Evolutionary conservation across 805 yeast species (phyloP), one percentile per base, ranked within the genome.

Genomic region (Candida cerambycidarum): DNA sequence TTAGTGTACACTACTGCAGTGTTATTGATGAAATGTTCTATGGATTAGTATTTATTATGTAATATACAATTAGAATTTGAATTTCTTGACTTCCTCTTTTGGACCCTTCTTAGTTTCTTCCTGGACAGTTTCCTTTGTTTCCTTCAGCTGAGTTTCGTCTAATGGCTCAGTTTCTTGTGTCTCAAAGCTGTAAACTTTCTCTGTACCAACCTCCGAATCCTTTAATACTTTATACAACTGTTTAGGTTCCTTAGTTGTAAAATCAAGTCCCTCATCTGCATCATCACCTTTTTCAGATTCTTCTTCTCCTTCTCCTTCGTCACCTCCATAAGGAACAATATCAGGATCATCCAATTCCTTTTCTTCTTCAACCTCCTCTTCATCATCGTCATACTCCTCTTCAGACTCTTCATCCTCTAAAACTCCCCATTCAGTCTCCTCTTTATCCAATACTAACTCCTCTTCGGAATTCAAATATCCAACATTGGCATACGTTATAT

Each of bases 341-440:
- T 75, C 86, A 33, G 72, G 78, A 47, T 75, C 70, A 44, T 67
- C 65, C 5, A 56, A 58, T n/a, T 65, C 73, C 17, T 72, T 79
- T 1, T 70, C 83, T 12, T 77, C 84, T 1, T 75, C n/a, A n/a
- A n/a, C 83, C 3, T 78, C 83, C 2, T 76, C 82, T 12, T 71
- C 78, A 3, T 60, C 62, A 12, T 74, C 83, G 3, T 77, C 82
- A 2, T 76, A 82, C 11, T 71, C 79, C 68, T 57, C 63, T 4
- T 59, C 62, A 12, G 57, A 47, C 41, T 63, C 62, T 10, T 53
- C 67, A 27, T 57, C 67, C 32, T 55, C 61, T 19, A 69, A 39
- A 30, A 54, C 48, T 15, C 76, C 69, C 75, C 76, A 69, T 18
- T 58, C 48, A 12, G 40, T 32, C 12, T 46, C 36, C 23, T 50